These are phyloP conservation scores for Aspergillus sp. DNA, from an alignment of 2,329 filamentous ascomycete genomes.

Conservation along the genomic window DNA sequence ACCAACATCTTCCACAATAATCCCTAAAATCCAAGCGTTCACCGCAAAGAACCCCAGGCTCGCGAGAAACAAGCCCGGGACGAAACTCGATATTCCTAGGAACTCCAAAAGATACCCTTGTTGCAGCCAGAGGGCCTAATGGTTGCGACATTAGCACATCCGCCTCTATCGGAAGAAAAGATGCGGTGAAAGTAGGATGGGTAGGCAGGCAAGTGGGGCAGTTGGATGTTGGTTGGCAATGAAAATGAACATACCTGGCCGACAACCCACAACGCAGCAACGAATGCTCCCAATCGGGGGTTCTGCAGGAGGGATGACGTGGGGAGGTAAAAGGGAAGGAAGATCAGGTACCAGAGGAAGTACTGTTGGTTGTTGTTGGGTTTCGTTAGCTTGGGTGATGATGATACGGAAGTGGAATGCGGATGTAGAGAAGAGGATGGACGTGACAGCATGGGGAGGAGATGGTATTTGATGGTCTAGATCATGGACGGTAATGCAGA, in stretches of 20 bases:
- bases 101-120: constrained; percentile 77
- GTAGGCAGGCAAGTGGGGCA: neutral
- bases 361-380: constrained; percentile 60
- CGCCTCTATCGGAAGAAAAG: neutral
- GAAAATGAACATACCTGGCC: constrained; percentile 56
- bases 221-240: too few species aligned
- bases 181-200: neutral
- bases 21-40: constrained; percentile 83
- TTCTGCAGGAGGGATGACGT: constrained; percentile 67
- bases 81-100: constrained; percentile 76
- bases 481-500: too few species aligned
- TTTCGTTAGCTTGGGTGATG: neutral
- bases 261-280: constrained; percentile 70
- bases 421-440: too few species aligned
- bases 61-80: constrained; percentile 76
- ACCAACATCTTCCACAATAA: constrained; percentile 69
- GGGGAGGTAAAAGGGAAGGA: constrained; percentile 88
- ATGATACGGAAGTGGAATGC: neutral
- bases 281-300: constrained; percentile 62
- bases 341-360: constrained; percentile 96
- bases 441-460: too few species aligned
- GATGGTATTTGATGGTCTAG: too few species aligned
- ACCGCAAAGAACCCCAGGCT: constrained; percentile 77
- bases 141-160: neutral
- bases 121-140: constrained; percentile 66